Percentiles rank a stretch among this genome's conserved stretches.
phyloP scores from a whole-genome alignment of 2,329 filamentous ascomycete species.

The Pseudogymnoascus pannorum region DNA sequence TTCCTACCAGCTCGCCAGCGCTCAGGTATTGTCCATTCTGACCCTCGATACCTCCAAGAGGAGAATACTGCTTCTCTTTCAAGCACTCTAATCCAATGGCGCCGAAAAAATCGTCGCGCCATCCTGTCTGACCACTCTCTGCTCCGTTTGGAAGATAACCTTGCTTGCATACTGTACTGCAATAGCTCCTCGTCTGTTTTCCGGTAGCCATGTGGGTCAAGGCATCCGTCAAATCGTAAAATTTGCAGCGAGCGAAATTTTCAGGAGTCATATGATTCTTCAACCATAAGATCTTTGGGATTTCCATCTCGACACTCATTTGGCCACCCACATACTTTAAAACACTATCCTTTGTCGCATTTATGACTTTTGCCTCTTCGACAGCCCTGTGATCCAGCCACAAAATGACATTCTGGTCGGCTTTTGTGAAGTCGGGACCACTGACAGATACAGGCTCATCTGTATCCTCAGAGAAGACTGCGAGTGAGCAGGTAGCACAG shows the following conservation, averaged over 20 bases:
- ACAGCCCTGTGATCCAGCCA: constrained; percentile 96
- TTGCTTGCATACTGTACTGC: constrained; percentile 95
- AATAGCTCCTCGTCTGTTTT: constrained; percentile 85
- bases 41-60: constrained; percentile 89
- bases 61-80: constrained; percentile 77
- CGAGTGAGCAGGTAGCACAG: constrained; percentile 95
- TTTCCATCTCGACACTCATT: constrained; percentile 99
- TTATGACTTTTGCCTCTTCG: constrained; percentile 87
- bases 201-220: constrained; percentile 92
- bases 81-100: constrained; percentile 83
- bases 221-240: constrained; percentile 90
- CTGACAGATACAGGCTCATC: constrained; percentile 89
- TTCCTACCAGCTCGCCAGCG: constrained; percentile 84
- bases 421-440: constrained; percentile 74
- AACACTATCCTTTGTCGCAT: constrained; percentile 83
- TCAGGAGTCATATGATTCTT: constrained; percentile 97
- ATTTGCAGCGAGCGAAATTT: constrained; percentile 87
- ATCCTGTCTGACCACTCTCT: constrained; percentile 93
- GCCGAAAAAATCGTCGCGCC: constrained; percentile 90
- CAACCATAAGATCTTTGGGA: constrained; percentile 95
- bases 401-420: constrained; percentile 89
- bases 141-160: constrained; percentile 95
- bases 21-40: constrained; percentile 90
- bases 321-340: constrained; percentile 93
- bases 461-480: constrained; percentile 82